Conservation (phyloP, 2,329 filamentous ascomycete genomes). For the Colletotrichum gloeosporioides region DNA sequence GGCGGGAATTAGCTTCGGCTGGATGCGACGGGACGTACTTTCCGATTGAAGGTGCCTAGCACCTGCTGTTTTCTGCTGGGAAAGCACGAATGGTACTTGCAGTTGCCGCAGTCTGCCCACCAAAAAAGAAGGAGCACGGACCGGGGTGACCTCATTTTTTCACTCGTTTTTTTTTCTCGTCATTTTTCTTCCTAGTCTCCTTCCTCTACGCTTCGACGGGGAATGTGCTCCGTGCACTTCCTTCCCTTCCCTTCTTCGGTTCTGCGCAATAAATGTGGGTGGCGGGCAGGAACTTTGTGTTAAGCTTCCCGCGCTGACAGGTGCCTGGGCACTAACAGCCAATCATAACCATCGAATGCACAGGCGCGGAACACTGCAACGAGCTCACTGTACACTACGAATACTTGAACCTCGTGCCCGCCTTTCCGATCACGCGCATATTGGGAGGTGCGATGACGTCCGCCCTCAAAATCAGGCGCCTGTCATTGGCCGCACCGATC, state of each 20-base stretch:
- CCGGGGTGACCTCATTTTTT: conserved; percentile 18
- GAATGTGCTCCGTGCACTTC: background rate
- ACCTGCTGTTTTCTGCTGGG: background rate
- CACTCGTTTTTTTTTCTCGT: background rate
- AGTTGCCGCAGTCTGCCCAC: background rate
- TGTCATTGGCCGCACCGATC: conserved; percentile 3
- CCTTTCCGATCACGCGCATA: conserved; percentile 4
- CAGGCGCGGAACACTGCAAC: background rate
- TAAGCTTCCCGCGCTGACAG: conserved; percentile 3
- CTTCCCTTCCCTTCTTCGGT: background rate
- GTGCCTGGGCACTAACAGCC: conserved; percentile 1
- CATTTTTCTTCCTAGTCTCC: background rate
- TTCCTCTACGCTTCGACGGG: background rate
- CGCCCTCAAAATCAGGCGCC: background rate
- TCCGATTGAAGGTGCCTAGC: background rate
- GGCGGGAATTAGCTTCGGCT: background rate
- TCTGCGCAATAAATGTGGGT: background rate
- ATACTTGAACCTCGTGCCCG: background rate
- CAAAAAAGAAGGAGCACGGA: background rate
- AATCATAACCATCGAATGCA: background rate
- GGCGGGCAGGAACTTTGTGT: conserved; percentile 1
- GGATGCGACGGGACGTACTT: background rate
- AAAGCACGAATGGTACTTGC: background rate
- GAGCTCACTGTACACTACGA: background rate
- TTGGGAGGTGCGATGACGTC: background rate